Evolutionary conservation across 2,329 filamentous ascomycete species (phyloP), one percentile per base, ranked within the genome.

Genomic region (Colletotrichum paranaense): DNA sequence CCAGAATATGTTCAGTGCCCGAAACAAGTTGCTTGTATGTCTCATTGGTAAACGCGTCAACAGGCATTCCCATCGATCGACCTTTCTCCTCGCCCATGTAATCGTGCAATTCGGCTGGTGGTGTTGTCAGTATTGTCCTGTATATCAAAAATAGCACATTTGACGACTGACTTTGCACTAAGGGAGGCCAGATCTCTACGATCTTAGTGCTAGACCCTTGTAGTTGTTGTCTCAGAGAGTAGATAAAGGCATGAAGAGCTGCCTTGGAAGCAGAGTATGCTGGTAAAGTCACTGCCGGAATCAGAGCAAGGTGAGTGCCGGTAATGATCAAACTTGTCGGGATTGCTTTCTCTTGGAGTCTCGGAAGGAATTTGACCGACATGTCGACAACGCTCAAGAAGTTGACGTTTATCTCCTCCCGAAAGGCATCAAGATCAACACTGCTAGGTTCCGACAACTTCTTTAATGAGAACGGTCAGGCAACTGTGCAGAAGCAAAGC

Each of bases 251-350:
- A 59, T 84, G 82, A 38, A 87, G 75, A 0, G 85, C 86, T 0
- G 84, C 83, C 75, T 87, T 87, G 8, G 84, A 83, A 1, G 84
- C 84, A 4, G 80, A 86, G 77, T 87, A 88, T 0, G 81, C 83
- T 0, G 84, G 78, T 53, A 83, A 76, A 5, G 74, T 69, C 8
- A 78, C 70, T 0, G 80, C 80, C 0, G 85, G 85, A 6, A 86
- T 77, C 19, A 86, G 5, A 30, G 59, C 60, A 73, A 78, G 46
- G 32, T 74, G 67, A 0, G 76, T 75, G 28, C 75, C 76, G 2
- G 77, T 78, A 30, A 78, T 57, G 12, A 75, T 68, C 16, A 78
- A 28, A 24, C 65, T 64, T 16, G 76, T 76, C 5, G 59, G 71
- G 7, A 55, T 35, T 0, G 62, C 1, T 16, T 76, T 75, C 19